Base-by-base conservation (phyloP, 768 basidiomycete genomes). In the Suillus bovinus region DNA sequence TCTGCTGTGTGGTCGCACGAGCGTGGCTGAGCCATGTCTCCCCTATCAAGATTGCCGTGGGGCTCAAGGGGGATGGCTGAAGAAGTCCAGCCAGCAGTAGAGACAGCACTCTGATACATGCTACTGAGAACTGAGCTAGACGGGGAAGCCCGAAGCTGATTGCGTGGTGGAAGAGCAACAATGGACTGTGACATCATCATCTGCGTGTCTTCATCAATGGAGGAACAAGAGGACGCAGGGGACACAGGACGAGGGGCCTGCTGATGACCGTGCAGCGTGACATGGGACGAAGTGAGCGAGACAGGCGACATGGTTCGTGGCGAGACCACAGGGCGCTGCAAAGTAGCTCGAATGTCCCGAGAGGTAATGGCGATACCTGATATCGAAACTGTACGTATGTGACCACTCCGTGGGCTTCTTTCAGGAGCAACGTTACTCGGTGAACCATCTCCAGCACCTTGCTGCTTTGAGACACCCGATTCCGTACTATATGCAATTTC, bases 101-200 rank as follows among this genome's bases (percentile, higher is more conserved):
- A 88, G 24, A 89, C 66, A 5, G 89, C 89, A 67, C 91, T 94
- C 66, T 89, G 83, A 71, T 93, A 94, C 81, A 94, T 84, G 74
- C 87, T 93, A 67, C 84, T 85, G 6, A 81, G 73, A 54, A 82
- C 74, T 22, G 87, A 86, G 42, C 72, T 75, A 54, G 77, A 66
- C 20, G 81, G 78, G n/a, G 80, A 85, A 8, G 67, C 66, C 10
- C 81, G 68, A 33, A 33, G 1, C 60, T 59, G 60, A 10, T 59
- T 50, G 47, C 78, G 71, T 14, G 80, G 82, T 44, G 84, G 88
- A 41, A 94, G 78, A 58, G 75, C 80, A 3, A 81, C 87, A 38
- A 91, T 77, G 6, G 91, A 93, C 70, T 91, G 89, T 8, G 89
- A 88, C 90, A 93, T 91, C 59, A 82, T 76, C 68, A 85, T 74